Conservation (phyloP, 371 early-diverging fungal genomes). For the Dinochytrium kinnereticum region DNA sequence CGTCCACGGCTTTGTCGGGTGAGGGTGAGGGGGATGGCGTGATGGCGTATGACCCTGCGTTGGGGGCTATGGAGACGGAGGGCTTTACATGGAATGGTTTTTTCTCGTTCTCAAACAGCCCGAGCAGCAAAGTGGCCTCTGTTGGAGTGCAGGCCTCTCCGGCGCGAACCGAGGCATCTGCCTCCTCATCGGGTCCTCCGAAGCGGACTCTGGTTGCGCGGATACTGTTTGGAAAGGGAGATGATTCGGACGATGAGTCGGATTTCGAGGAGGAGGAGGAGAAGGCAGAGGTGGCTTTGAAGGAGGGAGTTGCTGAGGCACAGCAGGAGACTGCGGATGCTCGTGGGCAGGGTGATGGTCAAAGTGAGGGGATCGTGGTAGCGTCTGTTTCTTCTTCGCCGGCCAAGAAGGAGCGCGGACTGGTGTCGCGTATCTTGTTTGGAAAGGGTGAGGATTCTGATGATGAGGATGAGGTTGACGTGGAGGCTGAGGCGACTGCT, state of each 20-base stretch:
- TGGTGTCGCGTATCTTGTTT: background rate
- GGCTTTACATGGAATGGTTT: background rate
- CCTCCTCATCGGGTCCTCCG: background rate
- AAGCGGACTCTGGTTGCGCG: background rate
- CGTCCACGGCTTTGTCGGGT: background rate
- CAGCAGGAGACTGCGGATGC: too few species aligned
- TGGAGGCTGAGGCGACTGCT: background rate
- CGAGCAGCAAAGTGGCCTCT: too few species aligned
- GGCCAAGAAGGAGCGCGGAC: background rate
- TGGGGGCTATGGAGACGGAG: background rate
- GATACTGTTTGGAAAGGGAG: slow-evolving; percentile 14
- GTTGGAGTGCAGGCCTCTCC: background rate
- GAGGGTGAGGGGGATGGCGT: background rate
- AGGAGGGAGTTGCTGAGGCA: background rate
- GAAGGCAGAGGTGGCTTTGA: background rate
- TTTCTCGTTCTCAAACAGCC: background rate
- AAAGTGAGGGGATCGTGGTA: too few species aligned
- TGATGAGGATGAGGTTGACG: background rate
- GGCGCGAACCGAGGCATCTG: background rate
- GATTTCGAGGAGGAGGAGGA: background rate
- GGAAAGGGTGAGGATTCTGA: background rate
- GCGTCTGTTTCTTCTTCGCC: background rate
- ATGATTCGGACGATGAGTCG: background rate
- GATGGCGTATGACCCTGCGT: background rate
- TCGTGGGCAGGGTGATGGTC: too few species aligned